Conservation (phyloP, 2,329 filamentous ascomycete genomes). For the Penicillium sp. region DNA sequence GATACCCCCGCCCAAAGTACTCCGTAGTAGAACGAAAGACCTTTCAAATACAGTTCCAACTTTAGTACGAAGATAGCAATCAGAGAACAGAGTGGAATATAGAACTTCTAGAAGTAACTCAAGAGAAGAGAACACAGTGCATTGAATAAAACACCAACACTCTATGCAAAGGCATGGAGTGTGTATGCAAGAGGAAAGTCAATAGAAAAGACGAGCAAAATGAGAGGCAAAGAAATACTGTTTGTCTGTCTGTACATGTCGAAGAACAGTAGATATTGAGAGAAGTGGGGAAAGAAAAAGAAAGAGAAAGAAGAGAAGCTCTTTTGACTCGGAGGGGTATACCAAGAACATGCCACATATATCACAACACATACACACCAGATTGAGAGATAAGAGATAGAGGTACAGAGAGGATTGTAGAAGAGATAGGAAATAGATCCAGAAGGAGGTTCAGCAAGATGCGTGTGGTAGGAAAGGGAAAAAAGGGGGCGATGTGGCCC, state of each 20-base stretch:
- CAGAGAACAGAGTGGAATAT: neutral
- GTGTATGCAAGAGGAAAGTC: slow-evolving; percentile 5
- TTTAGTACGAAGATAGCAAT: neutral
- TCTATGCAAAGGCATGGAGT: neutral
- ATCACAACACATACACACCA: slow-evolving; percentile 19
- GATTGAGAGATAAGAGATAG: slow-evolving; percentile 10
- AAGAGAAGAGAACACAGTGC: neutral
- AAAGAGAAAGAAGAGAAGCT: slow-evolving; percentile 5
- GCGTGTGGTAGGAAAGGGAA: neutral
- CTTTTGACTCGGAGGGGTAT: slow-evolving; percentile 28
- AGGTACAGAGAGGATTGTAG: slow-evolving; percentile 5
- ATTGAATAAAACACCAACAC: slow-evolving; percentile 5
- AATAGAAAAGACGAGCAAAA: neutral
- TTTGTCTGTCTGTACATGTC: slow-evolving; percentile 12
- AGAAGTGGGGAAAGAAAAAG: slow-evolving; percentile 7
- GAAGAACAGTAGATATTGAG: slow-evolving; percentile 3
- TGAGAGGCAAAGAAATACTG: neutral
- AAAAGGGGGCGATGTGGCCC: neutral
- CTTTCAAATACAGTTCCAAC: neutral
- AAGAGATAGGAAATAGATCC: slow-evolving; percentile 12
- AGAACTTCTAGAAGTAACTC: neutral
- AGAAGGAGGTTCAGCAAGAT: slow-evolving; percentile 10
- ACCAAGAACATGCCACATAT: slow-evolving; percentile 28
- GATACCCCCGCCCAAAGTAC: neutral
- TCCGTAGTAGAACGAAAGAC: neutral